A percentile compares a stretch with the other conserved stretches of the same genome.
These are phyloP conservation scores for Westerdykella aurantiaca DNA, from an alignment of 2,329 filamentous ascomycete species.

Conservation along the genomic window DNA sequence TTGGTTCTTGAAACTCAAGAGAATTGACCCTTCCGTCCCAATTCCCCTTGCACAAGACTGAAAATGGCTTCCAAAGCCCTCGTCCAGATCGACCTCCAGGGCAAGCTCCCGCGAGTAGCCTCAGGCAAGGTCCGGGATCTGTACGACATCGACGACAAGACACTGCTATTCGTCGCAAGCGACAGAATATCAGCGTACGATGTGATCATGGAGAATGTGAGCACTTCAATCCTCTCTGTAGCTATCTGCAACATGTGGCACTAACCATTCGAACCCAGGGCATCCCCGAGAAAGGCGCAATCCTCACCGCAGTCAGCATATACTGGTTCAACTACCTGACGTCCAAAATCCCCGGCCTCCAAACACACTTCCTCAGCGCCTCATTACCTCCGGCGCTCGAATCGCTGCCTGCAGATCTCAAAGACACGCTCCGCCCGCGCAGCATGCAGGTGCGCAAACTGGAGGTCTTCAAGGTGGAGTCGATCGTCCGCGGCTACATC, in stretches of 20 bases:
- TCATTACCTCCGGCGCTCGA: constrained; percentile 50
- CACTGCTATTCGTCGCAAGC: constrained; percentile 75
- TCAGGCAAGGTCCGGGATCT: constrained; percentile 76
- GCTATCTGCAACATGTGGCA: constrained; percentile 2
- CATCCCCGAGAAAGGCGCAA: constrained; percentile 60
- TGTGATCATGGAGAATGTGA: constrained; percentile 75
- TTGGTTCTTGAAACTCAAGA: too few species aligned
- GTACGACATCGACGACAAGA: constrained; percentile 63
- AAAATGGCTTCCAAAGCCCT: too few species aligned
- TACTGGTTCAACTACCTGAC: constrained; percentile 63
- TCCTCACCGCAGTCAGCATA: constrained; percentile 57
- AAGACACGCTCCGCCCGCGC: constrained; percentile 53
- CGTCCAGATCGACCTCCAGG: constrained; percentile 28
- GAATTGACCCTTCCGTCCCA: too few species aligned
- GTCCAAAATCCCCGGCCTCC: constrained; percentile 51
- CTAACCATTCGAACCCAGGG: constrained; percentile 42
- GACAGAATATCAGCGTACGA: constrained; percentile 96
- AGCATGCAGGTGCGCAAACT: constrained; percentile 73
- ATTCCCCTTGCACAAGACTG: too few species aligned
- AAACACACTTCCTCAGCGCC: constrained; percentile 59
- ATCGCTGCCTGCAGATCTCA: constrained; percentile 16
- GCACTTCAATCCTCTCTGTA: constrained; percentile 8
- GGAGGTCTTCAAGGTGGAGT: constrained; percentile 72
- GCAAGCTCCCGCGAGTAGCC: constrained; percentile 45
- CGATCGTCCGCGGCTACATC: constrained; percentile 85